Percentiles rank a stretch among this genome's conserved stretches.
These are phyloP conservation scores for Russula sp. DNA, from an alignment of 768 basidiomycete species.

Conservation along the genomic window DNA sequence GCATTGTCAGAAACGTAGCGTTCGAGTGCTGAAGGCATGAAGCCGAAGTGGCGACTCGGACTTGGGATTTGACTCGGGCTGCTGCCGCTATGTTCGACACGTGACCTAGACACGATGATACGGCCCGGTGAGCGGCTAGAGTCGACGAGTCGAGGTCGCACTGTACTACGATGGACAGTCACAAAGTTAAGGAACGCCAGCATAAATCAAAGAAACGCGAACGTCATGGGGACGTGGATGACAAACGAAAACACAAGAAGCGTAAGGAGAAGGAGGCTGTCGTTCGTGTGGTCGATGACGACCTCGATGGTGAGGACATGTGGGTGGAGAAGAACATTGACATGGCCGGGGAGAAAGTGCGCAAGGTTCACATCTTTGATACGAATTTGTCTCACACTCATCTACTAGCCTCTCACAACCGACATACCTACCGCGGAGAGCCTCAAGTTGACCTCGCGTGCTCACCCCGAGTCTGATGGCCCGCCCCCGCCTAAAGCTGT, in stretches of 20 bases:
- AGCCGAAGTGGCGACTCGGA: background rate
- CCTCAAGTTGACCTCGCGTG: constrained; percentile 60
- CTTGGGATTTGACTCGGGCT: too few species aligned
- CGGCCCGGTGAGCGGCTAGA: constrained; percentile 1
- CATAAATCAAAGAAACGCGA: constrained; percentile 51
- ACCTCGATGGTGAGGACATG: constrained; percentile 65
- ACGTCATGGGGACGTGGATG: constrained; percentile 41
- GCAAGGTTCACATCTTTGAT: constrained; percentile 27
- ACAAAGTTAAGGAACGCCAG: constrained; percentile 36
- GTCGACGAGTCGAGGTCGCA: background rate
- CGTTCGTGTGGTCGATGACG: constrained; percentile 59
- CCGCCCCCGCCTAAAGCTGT: constrained; percentile 42
- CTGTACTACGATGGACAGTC: constrained; percentile 24
- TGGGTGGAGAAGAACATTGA: constrained; percentile 89
- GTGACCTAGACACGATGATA: background rate
- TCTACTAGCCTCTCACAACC: constrained; percentile 51
- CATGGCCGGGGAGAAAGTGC: constrained; percentile 67
- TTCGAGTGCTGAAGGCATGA: constrained; percentile 60
- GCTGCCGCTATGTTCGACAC: background rate
- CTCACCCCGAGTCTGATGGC: constrained; percentile 40
- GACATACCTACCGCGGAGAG: constrained; percentile 73
- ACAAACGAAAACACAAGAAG: constrained; percentile 34
- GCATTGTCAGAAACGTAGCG: constrained; percentile 76
- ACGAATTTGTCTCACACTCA: constrained; percentile 4
- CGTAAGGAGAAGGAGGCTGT: constrained; percentile 35